phyloP scores from a whole-genome alignment of 2,329 filamentous ascomycete genomes.

The Thielaviopsis musarum region DNA sequence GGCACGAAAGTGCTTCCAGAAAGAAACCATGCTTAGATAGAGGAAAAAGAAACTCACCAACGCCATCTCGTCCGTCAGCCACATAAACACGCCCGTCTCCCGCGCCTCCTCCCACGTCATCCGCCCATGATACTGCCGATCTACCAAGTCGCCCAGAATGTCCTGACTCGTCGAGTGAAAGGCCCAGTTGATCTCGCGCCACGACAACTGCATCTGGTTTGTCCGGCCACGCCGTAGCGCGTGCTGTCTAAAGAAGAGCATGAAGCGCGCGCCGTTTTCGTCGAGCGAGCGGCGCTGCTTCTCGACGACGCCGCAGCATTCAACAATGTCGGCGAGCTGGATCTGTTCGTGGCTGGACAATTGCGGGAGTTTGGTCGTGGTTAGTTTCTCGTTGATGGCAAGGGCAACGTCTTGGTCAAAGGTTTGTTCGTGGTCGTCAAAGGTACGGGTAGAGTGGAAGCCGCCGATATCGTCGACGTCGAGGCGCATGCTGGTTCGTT shows the following conservation, averaged over 20 bases:
- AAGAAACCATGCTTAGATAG: background rate
- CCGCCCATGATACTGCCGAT: conserved; percentile 59
- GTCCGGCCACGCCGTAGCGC: conserved; percentile 50
- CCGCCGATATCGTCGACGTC: conserved; percentile 5
- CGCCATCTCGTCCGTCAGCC: conserved; percentile 62
- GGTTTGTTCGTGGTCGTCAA: conserved; percentile 26
- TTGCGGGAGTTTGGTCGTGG: conserved; percentile 56
- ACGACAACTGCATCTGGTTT: conserved; percentile 49
- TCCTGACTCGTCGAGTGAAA: conserved; percentile 78
- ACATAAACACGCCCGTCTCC: conserved; percentile 86
- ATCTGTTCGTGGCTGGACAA: conserved; percentile 78
- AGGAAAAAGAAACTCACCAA: conserved; percentile 38
- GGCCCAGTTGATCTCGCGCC: conserved; percentile 73
- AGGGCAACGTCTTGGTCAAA: conserved; percentile 57
- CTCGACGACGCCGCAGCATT: conserved; percentile 71
- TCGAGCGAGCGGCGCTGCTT: conserved; percentile 80
- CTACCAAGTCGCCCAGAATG: conserved; percentile 70
- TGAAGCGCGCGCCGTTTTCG: conserved; percentile 72
- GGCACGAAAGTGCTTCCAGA: no score
- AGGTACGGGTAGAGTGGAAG: background rate
- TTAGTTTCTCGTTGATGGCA: conserved; percentile 61
- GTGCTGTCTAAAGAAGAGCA: conserved; percentile 75
- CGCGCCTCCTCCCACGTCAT: conserved; percentile 74
- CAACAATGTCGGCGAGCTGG: conserved; percentile 65
- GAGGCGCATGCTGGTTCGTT: background rate